A percentile compares a stretch with the other conserved stretches of the same genome.
Evolutionary conservation across 495 filamentous ascomycete species (phyloP).

Genomic region (Neurospora sp.): DNA sequence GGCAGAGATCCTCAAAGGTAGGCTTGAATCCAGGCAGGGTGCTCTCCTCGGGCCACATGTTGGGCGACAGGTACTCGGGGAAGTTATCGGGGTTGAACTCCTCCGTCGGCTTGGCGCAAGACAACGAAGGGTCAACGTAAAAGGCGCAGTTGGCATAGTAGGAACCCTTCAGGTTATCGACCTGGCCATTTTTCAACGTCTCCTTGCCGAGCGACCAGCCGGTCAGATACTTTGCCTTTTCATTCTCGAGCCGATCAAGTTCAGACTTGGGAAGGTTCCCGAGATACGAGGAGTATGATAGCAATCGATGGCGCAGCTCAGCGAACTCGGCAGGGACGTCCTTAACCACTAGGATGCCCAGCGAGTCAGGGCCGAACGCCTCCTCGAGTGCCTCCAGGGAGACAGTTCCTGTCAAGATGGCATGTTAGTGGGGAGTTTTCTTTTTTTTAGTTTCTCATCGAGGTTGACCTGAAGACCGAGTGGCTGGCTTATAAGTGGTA

Average conservation of each 20-base stretch:
- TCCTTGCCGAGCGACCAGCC: conserved; percentile 84
- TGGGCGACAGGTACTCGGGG: conserved; percentile 50
- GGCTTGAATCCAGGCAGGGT: conserved; percentile 62
- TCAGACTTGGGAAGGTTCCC: conserved; percentile 66
- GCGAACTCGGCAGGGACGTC: conserved; percentile 64
- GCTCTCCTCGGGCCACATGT: conserved; percentile 70
- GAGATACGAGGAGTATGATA: conserved; percentile 83
- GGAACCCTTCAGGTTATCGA: conserved; percentile 89
- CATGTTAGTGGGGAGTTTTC: neutral
- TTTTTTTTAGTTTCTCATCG: neutral
- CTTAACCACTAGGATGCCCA: conserved; percentile 88
- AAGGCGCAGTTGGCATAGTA: conserved; percentile 97
- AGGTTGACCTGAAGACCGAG: neutral
- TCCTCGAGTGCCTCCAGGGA: conserved; percentile 63
- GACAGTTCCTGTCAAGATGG: conserved; percentile 42
- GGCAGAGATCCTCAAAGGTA: conserved; percentile 67
- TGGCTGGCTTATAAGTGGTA: neutral
- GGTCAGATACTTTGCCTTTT: conserved; percentile 53
- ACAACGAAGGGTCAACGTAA: conserved; percentile 58
- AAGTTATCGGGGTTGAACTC: conserved; percentile 49
- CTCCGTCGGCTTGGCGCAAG: conserved; percentile 46
- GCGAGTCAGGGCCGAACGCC: conserved; percentile 83
- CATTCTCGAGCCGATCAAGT: conserved; percentile 63
- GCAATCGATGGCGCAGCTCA: conserved; percentile 55
- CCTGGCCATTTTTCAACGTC: conserved; percentile 78